Conservation (phyloP, 148 eudicot genomes). For the Silene uniflora region DNA sequence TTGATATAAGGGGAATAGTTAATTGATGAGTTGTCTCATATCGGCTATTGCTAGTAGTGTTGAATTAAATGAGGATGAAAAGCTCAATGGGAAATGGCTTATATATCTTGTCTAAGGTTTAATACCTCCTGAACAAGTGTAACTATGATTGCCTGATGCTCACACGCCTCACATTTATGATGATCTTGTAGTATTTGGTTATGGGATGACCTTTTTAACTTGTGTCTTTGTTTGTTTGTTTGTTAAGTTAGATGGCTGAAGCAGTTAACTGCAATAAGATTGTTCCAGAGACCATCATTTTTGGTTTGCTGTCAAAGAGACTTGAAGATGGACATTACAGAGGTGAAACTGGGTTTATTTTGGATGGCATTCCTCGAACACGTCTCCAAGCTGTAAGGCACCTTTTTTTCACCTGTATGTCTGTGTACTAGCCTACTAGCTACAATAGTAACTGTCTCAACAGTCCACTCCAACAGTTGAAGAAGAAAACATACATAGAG, state of each 20-base stretch:
- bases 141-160: too few relatives aligned
- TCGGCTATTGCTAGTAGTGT: too few relatives aligned
- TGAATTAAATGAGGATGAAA: too few relatives aligned
- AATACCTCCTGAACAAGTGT: too few relatives aligned
- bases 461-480: not conserved
- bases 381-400: conserved; percentile 77
- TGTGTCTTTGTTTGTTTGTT: not conserved
- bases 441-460: not conserved
- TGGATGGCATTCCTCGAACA: conserved; percentile 95
- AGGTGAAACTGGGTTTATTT: conserved; percentile 89
- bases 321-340: conserved; percentile 70
- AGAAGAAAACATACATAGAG: too few relatives aligned
- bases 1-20: too few relatives aligned
- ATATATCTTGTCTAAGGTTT: too few relatives aligned
- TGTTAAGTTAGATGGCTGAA: conserved; percentile 48
- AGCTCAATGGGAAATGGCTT: too few relatives aligned
- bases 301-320: conserved; percentile 78
- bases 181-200: too few relatives aligned
- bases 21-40: too few relatives aligned
- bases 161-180: not conserved
- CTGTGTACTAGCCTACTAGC: not conserved
- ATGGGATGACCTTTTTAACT: conserved; percentile 1
- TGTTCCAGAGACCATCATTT: conserved; percentile 84
- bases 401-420: not conserved
- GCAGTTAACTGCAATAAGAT: conserved; percentile 74